Evolutionary conservation across 305 asterid genomes (phyloP), one percentile per base, ranked within the genome.

Genomic region (Fraxinus floribunda): DNA sequence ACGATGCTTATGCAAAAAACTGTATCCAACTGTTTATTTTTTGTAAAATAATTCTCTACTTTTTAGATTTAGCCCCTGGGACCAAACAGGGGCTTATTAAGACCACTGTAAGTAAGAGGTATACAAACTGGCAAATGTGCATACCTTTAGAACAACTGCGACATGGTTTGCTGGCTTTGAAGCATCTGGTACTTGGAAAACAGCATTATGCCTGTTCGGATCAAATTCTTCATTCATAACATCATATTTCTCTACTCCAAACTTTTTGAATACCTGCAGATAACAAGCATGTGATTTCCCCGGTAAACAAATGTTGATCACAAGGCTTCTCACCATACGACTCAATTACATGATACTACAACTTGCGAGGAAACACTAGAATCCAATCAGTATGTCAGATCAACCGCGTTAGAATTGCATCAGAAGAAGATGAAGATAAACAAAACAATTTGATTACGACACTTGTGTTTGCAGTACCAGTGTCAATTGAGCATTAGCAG

Each of bases 171-270:
- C 90, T 73, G 97, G 93, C 88, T 93, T 96, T 46, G 96, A 88
- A 88, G 97, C 90, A 84, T 93, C 97, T 7, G 99, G 97, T 72
- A 93, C 97, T 89, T 96, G 98, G 86, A 94, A 96, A 78, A 92
- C 94, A 5, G 99, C 99, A 35, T 91, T 92, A 75, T 94, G 98
- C 92, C 94, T 90, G 88, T 93, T 92, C 24, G 97, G 98, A 80
- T 94, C 97, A 79, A 94, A 94, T 87, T 92, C 93, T 84, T 94
- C 98, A 71, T 88, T 75, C 74, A 84, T 9, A 1, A 98, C 95
- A 62, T 93, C 92, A 44, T 90, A 93, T 79, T 89, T 93, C 85
- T 88, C 92, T 1, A 94, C 91, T 57, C 97, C 98, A 78, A 89
- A 91, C 87, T 97, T 97, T 85, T 84, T 92, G 79, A 97, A 90